phyloP scores from a whole-genome alignment of 202 grass and related monocot species.

The Tripidium arundinaceum region DNA sequence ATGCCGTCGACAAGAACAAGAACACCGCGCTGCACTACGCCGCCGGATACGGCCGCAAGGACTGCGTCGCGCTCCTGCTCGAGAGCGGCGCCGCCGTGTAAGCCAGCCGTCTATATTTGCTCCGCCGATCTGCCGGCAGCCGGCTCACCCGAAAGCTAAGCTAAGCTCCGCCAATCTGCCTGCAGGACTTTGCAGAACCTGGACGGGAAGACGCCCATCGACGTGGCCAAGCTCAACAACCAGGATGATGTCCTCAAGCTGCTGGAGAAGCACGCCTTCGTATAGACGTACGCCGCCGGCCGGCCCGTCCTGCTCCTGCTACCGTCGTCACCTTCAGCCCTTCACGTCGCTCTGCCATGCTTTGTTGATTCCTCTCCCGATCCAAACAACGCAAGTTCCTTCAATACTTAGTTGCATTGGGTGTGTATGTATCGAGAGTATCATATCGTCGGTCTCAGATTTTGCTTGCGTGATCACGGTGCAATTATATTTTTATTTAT shows the following conservation, averaged over 20 bases:
- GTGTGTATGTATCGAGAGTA: no score
- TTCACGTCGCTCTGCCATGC: background rate
- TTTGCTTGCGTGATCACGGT: no score
- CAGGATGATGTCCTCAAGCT: conserved; percentile 92
- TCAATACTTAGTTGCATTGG: no score
- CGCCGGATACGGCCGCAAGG: conserved; percentile 87
- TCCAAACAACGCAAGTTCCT: no score
- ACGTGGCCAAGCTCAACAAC: conserved; percentile 92
- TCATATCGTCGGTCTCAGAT: no score
- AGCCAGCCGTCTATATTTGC: background rate
- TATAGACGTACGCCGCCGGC: conserved; percentile 25
- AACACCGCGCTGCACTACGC: conserved; percentile 94
- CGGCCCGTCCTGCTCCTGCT: background rate
- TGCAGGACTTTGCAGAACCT: conserved; percentile 89
- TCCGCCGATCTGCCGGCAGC: background rate
- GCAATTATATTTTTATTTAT: no score
- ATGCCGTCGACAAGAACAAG: conserved; percentile 91
- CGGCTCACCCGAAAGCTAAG: background rate
- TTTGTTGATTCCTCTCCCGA: background rate
- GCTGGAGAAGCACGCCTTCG: conserved; percentile 92
- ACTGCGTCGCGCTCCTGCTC: conserved; percentile 79
- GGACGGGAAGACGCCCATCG: conserved; percentile 87
- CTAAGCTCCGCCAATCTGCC: background rate
- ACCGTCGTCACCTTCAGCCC: no score
- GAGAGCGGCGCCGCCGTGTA: conserved; percentile 81